Evolutionary conservation across 2,329 filamentous ascomycete species (phyloP), one percentile per base, ranked within the genome.

Genomic region (Claviceps purpurea): DNA sequence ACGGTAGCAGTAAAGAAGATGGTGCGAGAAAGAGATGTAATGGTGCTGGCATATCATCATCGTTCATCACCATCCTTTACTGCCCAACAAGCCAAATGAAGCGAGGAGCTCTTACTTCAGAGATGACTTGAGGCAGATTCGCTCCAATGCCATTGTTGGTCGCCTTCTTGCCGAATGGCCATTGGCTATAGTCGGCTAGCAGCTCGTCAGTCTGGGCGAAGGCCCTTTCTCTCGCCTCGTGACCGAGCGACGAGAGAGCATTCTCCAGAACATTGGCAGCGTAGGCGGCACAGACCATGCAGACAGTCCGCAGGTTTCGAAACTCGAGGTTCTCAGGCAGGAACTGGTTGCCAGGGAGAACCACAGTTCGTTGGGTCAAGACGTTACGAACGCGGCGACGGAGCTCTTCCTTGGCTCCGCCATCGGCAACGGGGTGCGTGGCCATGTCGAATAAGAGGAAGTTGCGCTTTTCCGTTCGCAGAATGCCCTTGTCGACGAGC

Each of bases 381-480:
- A 97, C 82, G 66, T 87, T 95, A 65, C 91, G 85, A 58, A 97
- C 91, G 61, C 93, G 85, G 65, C 87, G 83, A 62, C 93, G 82
- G 63, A 98, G 93, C 73, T 98, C 93, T 65, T 97, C 93, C 74
- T 98, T 98, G 63, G 93, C 93, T 63, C 89, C 91, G 58, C 89
- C 87, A 64, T 98, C 93, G 57, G 89, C 91, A 54, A 98, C 90
- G 43, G 93, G 93, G 69, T 98, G 93, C 58, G 93, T 98, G 53
- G 93, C 93, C 93, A 98, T 98, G 73, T 98, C 93, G 75, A 98
- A 98, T 58, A 98, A 86, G 58, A 98, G 80, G 74, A 98, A 98
- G 76, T 98, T 98, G 71, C 89, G 89, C 77, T 98, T 98, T 71
- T 98, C 93, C 55, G 93, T 98, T 62, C 93, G 88, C 54, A 98